phyloP scores from a whole-genome alignment of 2,329 filamentous ascomycete species.

The Didymella pomorum region DNA sequence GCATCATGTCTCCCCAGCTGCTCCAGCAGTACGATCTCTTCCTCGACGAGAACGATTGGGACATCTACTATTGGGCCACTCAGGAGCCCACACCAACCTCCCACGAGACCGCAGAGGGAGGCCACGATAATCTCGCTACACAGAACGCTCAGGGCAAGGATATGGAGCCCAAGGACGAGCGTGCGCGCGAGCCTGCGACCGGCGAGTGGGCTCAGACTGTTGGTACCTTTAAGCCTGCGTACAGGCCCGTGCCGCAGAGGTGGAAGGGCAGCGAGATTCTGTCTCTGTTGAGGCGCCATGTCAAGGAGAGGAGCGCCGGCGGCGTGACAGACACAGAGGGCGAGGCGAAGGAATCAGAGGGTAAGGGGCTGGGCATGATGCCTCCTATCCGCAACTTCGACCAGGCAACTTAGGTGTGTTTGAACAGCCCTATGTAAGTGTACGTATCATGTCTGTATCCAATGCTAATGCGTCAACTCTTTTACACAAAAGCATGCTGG shows the following conservation, averaged over 20 bases:
- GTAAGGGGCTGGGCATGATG: constrained; percentile 59
- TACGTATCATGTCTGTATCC: constrained; percentile 12
- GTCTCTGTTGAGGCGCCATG: constrained; percentile 78
- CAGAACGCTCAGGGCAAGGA: constrained; percentile 56
- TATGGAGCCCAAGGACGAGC: constrained; percentile 55
- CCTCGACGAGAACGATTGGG: constrained; percentile 99
- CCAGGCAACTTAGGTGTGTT: constrained; percentile 18
- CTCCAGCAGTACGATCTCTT: constrained; percentile 88
- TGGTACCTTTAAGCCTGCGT: constrained; percentile 91
- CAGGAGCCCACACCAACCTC: constrained; percentile 75
- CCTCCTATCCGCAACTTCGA: constrained; percentile 60
- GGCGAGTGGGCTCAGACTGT: constrained; percentile 98
- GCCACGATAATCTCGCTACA: constrained; percentile 54
- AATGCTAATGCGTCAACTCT: background rate
- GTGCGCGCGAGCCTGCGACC: constrained; percentile 61
- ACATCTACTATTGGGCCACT: constrained; percentile 99
- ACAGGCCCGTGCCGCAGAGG: constrained; percentile 83
- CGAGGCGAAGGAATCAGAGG: constrained; percentile 43
- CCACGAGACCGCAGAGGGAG: constrained; percentile 63
- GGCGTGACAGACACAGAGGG: constrained; percentile 56
- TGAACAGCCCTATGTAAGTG: background rate
- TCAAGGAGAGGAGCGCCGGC: constrained; percentile 72
- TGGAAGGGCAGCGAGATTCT: constrained; percentile 89
- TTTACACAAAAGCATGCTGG: no score
- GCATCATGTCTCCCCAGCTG: constrained; percentile 74